Evolutionary conservation across 176 grass and related monocot species (phyloP).

Genomic region (Zizania latifolia): DNA sequence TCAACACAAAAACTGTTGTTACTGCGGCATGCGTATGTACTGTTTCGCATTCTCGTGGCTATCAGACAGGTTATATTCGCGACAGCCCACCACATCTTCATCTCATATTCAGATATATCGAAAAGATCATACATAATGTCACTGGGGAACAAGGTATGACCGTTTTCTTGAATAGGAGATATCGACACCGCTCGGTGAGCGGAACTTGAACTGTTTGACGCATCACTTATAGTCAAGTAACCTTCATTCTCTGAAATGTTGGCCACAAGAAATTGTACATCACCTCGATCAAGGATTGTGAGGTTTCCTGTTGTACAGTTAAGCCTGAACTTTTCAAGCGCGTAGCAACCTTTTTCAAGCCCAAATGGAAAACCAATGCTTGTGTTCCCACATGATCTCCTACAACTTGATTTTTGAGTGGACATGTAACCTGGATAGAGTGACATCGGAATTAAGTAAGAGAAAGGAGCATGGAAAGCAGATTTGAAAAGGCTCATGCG

Average conservation of each 20-base stretch:
- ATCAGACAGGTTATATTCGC: not conserved
- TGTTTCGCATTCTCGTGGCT: no score
- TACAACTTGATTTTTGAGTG: not conserved
- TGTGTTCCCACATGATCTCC: conserved; percentile 1
- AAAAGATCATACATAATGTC: not conserved
- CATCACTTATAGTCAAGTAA: not conserved
- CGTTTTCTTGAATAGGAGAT: no score
- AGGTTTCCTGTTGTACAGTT: not conserved
- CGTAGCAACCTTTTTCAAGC: not conserved
- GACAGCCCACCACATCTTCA: not conserved
- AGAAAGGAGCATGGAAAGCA: no score
- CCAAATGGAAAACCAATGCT: conserved; percentile 6
- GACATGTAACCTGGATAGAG: no score
- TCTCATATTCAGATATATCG: not conserved
- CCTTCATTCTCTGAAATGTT: not conserved
- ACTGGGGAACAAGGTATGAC: no score
- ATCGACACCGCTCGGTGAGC: no score
- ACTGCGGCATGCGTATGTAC: not conserved
- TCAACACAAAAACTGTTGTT: not conserved
- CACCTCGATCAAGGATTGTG: not conserved
- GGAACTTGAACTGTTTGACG: no score
- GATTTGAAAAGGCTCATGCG: no score
- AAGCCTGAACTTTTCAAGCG: not conserved
- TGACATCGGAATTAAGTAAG: no score
- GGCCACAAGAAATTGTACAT: not conserved